Conservation (phyloP, 2,329 filamentous ascomycete genomes). For the Cladobotryum protrusum region DNA sequence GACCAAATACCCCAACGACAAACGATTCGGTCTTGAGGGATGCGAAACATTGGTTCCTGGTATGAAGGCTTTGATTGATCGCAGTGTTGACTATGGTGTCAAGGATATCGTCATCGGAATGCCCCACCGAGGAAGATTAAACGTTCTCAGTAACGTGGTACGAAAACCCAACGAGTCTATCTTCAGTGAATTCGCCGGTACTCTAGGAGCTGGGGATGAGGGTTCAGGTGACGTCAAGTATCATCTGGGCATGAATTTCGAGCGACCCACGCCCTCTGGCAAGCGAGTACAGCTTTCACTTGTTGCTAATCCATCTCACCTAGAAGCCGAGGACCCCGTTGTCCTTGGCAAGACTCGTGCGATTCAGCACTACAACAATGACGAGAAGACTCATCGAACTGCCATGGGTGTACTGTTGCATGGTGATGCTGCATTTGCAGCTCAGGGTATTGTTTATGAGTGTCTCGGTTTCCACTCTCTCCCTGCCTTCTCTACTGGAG, state of each 20-base stretch:
- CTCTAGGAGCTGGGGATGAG: slow-evolving; percentile 81
- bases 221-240: slow-evolving; percentile 99
- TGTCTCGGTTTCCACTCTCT: slow-evolving; percentile 96
- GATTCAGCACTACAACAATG: slow-evolving; percentile 98
- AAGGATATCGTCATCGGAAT: slow-evolving; percentile 99
- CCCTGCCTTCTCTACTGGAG: slow-evolving; percentile 92
- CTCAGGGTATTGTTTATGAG: slow-evolving; percentile 96
- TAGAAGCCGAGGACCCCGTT: slow-evolving; percentile 96
- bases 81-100: slow-evolving; percentile 95
- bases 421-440: slow-evolving; percentile 94
- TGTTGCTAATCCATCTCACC: slow-evolving; percentile 95
- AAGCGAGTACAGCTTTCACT: slow-evolving; percentile 99
- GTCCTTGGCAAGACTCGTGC: slow-evolving; percentile 96
- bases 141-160: slow-evolving; percentile 96
- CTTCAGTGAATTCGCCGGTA: slow-evolving; percentile 95
- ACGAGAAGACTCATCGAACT: slow-evolving; percentile 79
- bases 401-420: slow-evolving; percentile 96
- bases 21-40: slow-evolving; percentile 96
- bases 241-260: slow-evolving; percentile 99
- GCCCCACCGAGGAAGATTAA: slow-evolving; percentile 97
- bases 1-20: slow-evolving; percentile 99
- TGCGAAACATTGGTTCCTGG: slow-evolving; percentile 95
- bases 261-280: slow-evolving; percentile 93
- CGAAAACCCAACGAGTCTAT: slow-evolving; percentile 99
- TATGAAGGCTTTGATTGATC: slow-evolving; percentile 98